A percentile compares a stretch with the other conserved stretches of the same genome.
These are phyloP conservation scores for Paramecium tetraurelia DNA, from an alignment of 73 alveolate species.

Conservation along the genomic window DNA sequence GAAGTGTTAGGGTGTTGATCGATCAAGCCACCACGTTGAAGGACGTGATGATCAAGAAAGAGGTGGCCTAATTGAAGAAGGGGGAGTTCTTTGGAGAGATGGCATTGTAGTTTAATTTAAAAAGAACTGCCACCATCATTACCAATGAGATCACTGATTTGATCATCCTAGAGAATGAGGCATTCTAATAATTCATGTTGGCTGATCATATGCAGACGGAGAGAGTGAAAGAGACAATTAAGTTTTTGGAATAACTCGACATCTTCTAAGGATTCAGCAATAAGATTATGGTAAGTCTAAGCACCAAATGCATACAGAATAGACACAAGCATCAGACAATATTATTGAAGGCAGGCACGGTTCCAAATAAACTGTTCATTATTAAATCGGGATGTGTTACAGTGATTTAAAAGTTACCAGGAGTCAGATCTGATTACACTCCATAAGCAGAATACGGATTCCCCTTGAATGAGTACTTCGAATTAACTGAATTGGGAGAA, in stretches of 20 bases:
- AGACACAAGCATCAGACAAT: background rate
- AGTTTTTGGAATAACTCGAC: background rate
- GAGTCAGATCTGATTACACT: background rate
- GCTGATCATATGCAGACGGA: conserved; percentile 18
- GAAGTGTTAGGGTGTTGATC: conserved; percentile 57
- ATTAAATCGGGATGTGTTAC: background rate
- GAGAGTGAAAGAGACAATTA: background rate
- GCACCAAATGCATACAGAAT: background rate
- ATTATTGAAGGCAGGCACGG: background rate
- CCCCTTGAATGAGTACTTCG: background rate
- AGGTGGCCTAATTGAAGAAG: background rate
- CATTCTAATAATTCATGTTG: background rate
- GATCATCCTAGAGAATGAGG: background rate
- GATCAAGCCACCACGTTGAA: conserved; percentile 35
- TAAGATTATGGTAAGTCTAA: background rate
- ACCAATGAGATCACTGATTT: background rate
- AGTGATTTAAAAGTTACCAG: background rate
- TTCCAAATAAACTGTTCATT: background rate
- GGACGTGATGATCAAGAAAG: background rate
- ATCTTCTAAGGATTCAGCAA: background rate
- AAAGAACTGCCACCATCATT: conserved; percentile 2
- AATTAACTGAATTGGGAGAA: background rate
- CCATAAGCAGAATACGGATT: conserved; percentile 4
- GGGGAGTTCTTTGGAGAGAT: background rate
- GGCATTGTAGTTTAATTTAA: background rate